phyloP scores from a whole-genome alignment of 2,329 filamentous ascomycete genomes.

The Alternaria angustiovoidea region DNA sequence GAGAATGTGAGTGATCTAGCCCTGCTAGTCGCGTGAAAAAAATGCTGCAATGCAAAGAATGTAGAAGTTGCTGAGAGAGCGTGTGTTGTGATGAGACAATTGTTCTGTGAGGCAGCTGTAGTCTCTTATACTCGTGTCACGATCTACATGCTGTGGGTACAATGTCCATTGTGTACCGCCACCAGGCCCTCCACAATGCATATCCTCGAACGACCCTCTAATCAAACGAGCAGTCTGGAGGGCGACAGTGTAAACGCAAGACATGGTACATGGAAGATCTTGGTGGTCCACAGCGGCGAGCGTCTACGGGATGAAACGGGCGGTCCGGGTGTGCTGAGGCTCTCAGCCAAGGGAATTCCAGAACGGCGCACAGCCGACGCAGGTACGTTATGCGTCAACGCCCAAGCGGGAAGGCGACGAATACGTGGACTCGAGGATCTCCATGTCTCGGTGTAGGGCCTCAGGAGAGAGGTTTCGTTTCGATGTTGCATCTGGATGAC shows the following conservation, averaged over 20 bases:
- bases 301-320: slow-evolving; percentile 45
- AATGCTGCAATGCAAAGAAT: slow-evolving; percentile 29
- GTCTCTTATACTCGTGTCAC: slow-evolving; percentile 38
- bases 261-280: slow-evolving; percentile 32
- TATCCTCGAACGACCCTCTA: slow-evolving; percentile 35
- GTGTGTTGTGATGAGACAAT: slow-evolving; percentile 26
- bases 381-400: slow-evolving; percentile 41
- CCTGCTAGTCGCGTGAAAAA: slow-evolving; percentile 36
- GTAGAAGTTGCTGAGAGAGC: slow-evolving; percentile 28
- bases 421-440: slow-evolving; percentile 19
- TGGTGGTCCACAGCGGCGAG: slow-evolving; percentile 37
- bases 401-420: slow-evolving; percentile 27
- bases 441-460: slow-evolving; percentile 23
- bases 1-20: slow-evolving; percentile 34
- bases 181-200: slow-evolving; percentile 15
- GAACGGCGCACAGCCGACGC: slow-evolving; percentile 24
- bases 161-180: slow-evolving; percentile 15
- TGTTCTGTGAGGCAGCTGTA: slow-evolving; percentile 14
- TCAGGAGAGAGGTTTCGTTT: slow-evolving; percentile 41
- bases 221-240: slow-evolving; percentile 41
- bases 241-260: slow-evolving; percentile 30
- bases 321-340: slow-evolving; percentile 29
- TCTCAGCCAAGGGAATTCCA: slow-evolving; percentile 43
- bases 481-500: slow-evolving; percentile 15
- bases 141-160: slow-evolving; percentile 5